Evolutionary conservation across 164 flowering plant species (phyloP).

Genomic region (Malania oleifera): DNA sequence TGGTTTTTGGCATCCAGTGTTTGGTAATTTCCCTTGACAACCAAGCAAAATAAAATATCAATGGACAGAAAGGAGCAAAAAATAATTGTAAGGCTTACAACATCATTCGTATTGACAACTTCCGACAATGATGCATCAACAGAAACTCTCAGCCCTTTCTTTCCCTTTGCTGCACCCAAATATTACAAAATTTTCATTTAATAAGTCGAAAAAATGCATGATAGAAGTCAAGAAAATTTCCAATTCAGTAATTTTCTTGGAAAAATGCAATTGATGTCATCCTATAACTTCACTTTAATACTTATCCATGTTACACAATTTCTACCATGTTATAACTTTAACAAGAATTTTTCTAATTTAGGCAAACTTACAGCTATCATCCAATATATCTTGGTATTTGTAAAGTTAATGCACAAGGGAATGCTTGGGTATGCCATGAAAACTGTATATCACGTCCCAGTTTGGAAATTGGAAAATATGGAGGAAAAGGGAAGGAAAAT

Average conservation of each 20-base stretch:
- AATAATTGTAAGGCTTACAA: constrained; percentile 24
- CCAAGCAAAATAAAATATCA: neutral
- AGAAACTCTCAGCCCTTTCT: constrained; percentile 17
- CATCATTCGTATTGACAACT: constrained; percentile 24
- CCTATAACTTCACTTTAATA: neutral
- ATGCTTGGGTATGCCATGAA: no score
- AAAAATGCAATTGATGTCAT: no score
- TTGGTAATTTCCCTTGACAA: neutral
- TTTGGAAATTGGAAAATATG: no score
- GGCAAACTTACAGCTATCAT: no score
- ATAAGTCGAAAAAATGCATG: no score
- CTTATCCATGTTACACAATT: neutral
- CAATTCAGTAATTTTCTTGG: no score
- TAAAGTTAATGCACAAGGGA: no score
- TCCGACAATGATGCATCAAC: constrained; percentile 28
- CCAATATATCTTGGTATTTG: neutral
- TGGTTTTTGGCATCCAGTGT: no score
- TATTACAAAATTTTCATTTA: neutral
- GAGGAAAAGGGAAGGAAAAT: no score
- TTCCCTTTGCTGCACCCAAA: constrained; percentile 27
- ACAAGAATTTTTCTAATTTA: neutral
- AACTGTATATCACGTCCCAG: no score
- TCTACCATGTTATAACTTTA: neutral
- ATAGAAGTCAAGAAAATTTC: no score
- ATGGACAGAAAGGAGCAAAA: neutral